Evolutionary conservation across 2,329 filamentous ascomycete genomes (phyloP).

Genomic region (Teratosphaeriaceae sp.): DNA sequence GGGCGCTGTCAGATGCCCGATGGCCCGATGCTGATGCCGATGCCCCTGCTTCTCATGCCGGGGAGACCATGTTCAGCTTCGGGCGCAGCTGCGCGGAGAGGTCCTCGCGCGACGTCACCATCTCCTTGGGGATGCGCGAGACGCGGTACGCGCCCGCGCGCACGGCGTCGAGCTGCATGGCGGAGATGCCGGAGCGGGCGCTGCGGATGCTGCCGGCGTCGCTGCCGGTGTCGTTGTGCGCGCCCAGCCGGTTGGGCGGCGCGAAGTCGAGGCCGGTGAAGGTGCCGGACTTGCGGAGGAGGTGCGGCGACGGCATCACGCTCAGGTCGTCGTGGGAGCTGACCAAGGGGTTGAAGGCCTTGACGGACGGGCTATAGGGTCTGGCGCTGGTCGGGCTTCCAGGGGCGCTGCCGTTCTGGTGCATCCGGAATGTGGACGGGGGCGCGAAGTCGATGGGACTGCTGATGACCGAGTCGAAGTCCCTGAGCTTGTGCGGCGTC

Average conservation of each 20-base stretch:
- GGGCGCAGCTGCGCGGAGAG: conserved; percentile 54
- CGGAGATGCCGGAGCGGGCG: conserved; percentile 72
- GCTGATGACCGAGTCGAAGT: conserved; percentile 55
- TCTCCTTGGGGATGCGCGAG: conserved; percentile 73
- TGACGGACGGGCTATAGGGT: conserved; percentile 68
- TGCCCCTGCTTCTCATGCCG: no score
- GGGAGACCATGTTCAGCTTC: conserved; percentile 19
- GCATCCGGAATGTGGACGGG: conserved; percentile 54
- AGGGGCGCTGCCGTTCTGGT: conserved; percentile 57
- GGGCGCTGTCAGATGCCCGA: no score
- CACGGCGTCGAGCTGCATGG: conserved; percentile 62
- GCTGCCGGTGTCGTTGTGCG: conserved; percentile 39
- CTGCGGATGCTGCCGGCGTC: conserved; percentile 52
- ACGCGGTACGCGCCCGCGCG: conserved; percentile 80
- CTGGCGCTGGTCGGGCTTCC: conserved; percentile 55
- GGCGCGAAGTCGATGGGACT: conserved; percentile 82
- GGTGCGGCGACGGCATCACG: conserved; percentile 78
- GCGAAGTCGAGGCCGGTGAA: conserved; percentile 79
- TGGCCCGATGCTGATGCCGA: no score
- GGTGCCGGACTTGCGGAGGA: conserved; percentile 68
- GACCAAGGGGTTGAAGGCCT: conserved; percentile 69
- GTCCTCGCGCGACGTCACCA: conserved; percentile 69
- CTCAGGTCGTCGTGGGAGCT: conserved; percentile 83
- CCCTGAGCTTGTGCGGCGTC: conserved; percentile 80
- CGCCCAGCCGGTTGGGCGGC: conserved; percentile 62